These are phyloP conservation scores for Lipomyces lipofer DNA, from an alignment of 805 yeast genomes.

Conservation along the genomic window DNA sequence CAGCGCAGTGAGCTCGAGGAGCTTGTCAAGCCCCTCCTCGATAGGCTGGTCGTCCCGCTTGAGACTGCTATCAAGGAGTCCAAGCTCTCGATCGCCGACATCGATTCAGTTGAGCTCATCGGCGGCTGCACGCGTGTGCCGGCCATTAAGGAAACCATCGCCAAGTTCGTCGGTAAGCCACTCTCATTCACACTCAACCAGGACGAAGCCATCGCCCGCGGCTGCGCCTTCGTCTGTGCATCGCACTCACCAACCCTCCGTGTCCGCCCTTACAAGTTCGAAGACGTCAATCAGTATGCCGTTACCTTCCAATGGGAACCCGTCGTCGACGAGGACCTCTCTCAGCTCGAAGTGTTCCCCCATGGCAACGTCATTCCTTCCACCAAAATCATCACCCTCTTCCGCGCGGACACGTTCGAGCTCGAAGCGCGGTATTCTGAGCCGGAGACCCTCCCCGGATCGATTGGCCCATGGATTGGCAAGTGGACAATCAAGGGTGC, in stretches of 20 bases:
- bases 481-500: constrained; percentile 88
- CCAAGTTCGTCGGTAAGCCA: constrained; percentile 78
- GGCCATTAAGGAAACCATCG: constrained; percentile 74
- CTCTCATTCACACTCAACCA: constrained; percentile 95
- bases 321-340: constrained; percentile 84
- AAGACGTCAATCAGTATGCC: constrained; percentile 87
- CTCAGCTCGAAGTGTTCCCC: constrained; percentile 95
- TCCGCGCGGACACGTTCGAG: constrained; percentile 85
- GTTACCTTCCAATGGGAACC: constrained; percentile 95
- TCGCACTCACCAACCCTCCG: constrained; percentile 98
- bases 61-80: constrained; percentile 81
- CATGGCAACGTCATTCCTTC: constrained; percentile 90
- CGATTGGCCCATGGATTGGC: constrained; percentile 67
- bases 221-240: constrained; percentile 98
- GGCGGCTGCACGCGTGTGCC: constrained; percentile 99
- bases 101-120: constrained; percentile 90
- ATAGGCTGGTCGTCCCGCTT: constrained; percentile 73
- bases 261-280: constrained; percentile 98
- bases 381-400: constrained; percentile 90
- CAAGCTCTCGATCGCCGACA: constrained; percentile 65
- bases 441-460: constrained; percentile 68
- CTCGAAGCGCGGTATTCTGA: constrained; percentile 84
- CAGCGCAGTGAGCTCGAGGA: constrained; percentile 92
- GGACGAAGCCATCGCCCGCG: constrained; percentile 98
- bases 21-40: constrained; percentile 77